These are phyloP conservation scores for Lolium rigidum DNA, from an alignment of 176 grass and related monocot species.

Conservation along the genomic window DNA sequence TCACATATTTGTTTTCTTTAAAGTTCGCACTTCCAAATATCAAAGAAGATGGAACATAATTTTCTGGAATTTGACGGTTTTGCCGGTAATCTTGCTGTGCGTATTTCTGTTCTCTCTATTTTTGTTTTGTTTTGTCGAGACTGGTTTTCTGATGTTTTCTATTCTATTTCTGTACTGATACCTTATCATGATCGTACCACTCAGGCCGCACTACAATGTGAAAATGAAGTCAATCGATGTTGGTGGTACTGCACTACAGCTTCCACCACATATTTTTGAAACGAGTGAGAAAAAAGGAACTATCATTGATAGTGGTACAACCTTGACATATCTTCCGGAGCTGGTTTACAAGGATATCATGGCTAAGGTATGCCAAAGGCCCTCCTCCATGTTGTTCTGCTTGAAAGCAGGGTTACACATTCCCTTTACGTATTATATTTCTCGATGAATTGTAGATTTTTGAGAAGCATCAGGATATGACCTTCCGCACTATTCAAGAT, in stretches of 20 bases:
- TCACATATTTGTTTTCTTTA: not conserved
- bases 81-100: not conserved
- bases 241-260: slow-evolving; percentile 66
- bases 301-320: slow-evolving; percentile 96
- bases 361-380: slow-evolving; percentile 58
- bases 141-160: slow-evolving; percentile 3
- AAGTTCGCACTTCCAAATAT: not conserved
- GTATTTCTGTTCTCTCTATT: not conserved
- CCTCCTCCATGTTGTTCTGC: slow-evolving; percentile 27
- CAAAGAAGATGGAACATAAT: not conserved
- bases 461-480: slow-evolving; percentile 73
- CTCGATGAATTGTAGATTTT: slow-evolving; percentile 68
- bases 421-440: slow-evolving; percentile 35
- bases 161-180: slow-evolving; percentile 28
- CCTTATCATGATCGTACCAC: slow-evolving; percentile 30
- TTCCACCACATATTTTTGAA: slow-evolving; percentile 84
- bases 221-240: slow-evolving; percentile 83
- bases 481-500: slow-evolving; percentile 72
- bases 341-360: slow-evolving; percentile 76
- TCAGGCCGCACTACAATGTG: slow-evolving; percentile 90
- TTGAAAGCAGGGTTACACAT: slow-evolving; percentile 19
- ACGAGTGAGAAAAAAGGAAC: slow-evolving; percentile 77
- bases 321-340: slow-evolving; percentile 94
- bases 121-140: not conserved
- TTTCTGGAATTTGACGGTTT: not conserved